phyloP scores from a whole-genome alignment of 2,329 filamentous ascomycete species.

The Ceratocystis destructans region DNA sequence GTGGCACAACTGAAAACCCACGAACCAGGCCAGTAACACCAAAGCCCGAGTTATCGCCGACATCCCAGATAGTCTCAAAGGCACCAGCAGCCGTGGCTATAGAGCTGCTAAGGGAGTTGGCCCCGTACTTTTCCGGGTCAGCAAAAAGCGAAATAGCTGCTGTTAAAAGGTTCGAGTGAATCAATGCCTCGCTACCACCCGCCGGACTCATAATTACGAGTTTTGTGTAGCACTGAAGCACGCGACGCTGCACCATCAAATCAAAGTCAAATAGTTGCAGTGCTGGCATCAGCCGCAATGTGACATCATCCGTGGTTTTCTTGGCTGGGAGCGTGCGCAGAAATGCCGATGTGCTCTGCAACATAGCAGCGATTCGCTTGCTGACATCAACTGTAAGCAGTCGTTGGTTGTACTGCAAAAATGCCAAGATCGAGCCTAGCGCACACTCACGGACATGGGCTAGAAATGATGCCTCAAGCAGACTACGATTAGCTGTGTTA shows the following conservation, averaged over 20 bases:
- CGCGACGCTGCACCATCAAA: slow-evolving; percentile 81
- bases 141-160: slow-evolving; percentile 84
- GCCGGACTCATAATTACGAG: slow-evolving; percentile 77
- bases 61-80: slow-evolving; percentile 91
- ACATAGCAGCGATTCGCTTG: slow-evolving; percentile 81
- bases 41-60: slow-evolving; percentile 87
- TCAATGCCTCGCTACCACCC: slow-evolving; percentile 68
- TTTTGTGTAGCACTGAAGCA: slow-evolving; percentile 89
- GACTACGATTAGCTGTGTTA: slow-evolving; percentile 68
- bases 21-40: slow-evolving; percentile 76
- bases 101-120: slow-evolving; percentile 73
- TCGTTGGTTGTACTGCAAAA: slow-evolving; percentile 84
- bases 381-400: slow-evolving; percentile 88
- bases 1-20: slow-evolving; percentile 57
- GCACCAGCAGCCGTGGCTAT: slow-evolving; percentile 81
- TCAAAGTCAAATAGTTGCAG: slow-evolving; percentile 82
- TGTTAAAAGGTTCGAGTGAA: slow-evolving; percentile 84
- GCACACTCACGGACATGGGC: slow-evolving; percentile 92
- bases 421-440: slow-evolving; percentile 77
- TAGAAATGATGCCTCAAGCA: slow-evolving; percentile 81
- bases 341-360: slow-evolving; percentile 87
- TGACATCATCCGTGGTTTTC: slow-evolving; percentile 75
- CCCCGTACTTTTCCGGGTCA: slow-evolving; percentile 76
- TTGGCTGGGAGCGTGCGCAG: slow-evolving; percentile 70
- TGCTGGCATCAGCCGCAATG: slow-evolving; percentile 68